Conservation (phyloP, 768 basidiomycete genomes). For the Gloeophyllum trabeum region DNA sequence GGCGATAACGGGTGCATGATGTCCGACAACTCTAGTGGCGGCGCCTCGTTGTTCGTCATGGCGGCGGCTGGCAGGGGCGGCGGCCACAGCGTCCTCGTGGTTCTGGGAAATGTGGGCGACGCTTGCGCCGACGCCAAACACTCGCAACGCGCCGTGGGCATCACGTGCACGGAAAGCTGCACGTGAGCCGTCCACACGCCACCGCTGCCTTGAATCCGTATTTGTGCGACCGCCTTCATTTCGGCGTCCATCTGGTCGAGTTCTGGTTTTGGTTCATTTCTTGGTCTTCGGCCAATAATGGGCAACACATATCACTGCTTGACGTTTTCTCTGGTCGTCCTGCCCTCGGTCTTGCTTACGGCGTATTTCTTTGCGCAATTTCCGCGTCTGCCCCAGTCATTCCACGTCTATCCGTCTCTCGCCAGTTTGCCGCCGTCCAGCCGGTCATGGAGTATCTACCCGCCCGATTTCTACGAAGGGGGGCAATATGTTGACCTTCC, state of each 20-base stretch:
- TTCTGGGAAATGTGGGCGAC: no score
- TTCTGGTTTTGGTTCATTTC: no score
- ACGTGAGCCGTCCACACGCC: no score
- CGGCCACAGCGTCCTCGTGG: no score
- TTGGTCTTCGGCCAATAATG: no score
- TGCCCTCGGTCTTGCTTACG: constrained; percentile 49
- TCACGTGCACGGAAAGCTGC: no score
- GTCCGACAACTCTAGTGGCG: background rate
- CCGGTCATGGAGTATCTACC: constrained; percentile 61
- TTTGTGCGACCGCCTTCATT: no score
- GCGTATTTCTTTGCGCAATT: constrained; percentile 57
- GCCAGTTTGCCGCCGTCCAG: constrained; percentile 43
- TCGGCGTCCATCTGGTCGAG: no score
- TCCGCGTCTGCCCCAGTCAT: constrained; percentile 42
- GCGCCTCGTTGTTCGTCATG: background rate
- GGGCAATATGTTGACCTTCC: constrained; percentile 58
- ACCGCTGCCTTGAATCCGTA: no score
- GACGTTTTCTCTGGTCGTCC: constrained; percentile 41
- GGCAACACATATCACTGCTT: constrained; percentile 21
- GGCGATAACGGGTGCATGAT: background rate
- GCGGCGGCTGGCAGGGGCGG: no score
- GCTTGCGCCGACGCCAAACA: no score
- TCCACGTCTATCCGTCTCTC: constrained; percentile 44
- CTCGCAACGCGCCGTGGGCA: no score
- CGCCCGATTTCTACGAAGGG: constrained; percentile 53